A percentile compares a stretch with the other conserved stretches of the same genome.
phyloP scores from a whole-genome alignment of 208 protist genomes.

The Leishmania guyanensis region DNA sequence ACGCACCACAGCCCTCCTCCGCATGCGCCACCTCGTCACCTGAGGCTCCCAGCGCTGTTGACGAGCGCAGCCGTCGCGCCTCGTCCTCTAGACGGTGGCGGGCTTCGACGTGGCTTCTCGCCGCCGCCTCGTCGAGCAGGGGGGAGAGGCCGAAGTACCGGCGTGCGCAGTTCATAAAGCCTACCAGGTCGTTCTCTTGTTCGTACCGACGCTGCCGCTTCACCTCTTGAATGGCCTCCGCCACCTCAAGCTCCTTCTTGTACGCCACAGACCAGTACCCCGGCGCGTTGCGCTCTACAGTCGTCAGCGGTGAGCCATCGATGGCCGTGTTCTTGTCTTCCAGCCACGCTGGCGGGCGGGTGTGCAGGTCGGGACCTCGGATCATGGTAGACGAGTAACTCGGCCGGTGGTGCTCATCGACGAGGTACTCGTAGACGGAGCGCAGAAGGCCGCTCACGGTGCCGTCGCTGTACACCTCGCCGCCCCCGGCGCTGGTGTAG shows the following conservation, averaged over 20 bases:
- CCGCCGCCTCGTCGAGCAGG: conserved; percentile 58
- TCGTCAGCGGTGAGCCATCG: conserved; percentile 65
- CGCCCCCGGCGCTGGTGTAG: conserved; percentile 36
- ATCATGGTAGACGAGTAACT: conserved; percentile 17
- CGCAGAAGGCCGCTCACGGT: conserved; percentile 7
- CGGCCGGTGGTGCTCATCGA: conserved; percentile 27
- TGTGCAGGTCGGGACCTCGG: conserved; percentile 51
- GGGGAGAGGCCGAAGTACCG: conserved; percentile 52
- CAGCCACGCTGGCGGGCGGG: conserved; percentile 73
- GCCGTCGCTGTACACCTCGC: conserved; percentile 23
- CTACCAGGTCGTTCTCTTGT: conserved; percentile 60
- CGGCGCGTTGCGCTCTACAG: conserved; percentile 35
- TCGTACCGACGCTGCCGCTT: conserved; percentile 55
- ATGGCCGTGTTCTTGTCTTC: conserved; percentile 82
- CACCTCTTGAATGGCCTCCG: conserved; percentile 69
- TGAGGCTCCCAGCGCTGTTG: background rate
- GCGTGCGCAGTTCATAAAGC: conserved; percentile 34
- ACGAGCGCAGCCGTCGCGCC: conserved; percentile 21
- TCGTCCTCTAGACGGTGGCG: conserved; percentile 43
- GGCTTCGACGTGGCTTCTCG: conserved; percentile 36
- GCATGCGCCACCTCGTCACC: background rate
- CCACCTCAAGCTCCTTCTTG: conserved; percentile 71
- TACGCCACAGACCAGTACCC: conserved; percentile 61
- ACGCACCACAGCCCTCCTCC: background rate
- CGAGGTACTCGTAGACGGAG: conserved; percentile 22